Conservation (phyloP, 306 rosid genomes). For the Cyclanthera cordifolia region DNA sequence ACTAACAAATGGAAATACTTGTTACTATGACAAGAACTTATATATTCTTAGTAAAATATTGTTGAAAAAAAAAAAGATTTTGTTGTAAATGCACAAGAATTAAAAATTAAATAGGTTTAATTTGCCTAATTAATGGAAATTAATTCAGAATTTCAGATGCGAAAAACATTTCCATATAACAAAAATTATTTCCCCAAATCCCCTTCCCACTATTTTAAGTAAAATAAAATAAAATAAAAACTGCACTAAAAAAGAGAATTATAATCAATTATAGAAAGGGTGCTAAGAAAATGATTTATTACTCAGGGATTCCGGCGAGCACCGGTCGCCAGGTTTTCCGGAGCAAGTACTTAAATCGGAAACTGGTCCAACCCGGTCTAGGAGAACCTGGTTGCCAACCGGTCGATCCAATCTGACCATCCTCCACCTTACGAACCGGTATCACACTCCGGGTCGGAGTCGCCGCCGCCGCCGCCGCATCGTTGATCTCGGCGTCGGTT, state of each 20-base stretch:
- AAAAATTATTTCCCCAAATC: neutral
- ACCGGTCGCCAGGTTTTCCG: conserved; percentile 77
- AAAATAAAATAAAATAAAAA: neutral
- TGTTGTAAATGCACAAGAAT: too few relatives aligned
- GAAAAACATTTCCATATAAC: neutral
- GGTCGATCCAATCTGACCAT: conserved; percentile 12
- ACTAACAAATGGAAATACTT: too few relatives aligned
- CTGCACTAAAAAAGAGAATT: neutral
- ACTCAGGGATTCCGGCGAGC: conserved; percentile 57
- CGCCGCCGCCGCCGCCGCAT: neutral
- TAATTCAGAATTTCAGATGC: neutral
- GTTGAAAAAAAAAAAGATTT: too few relatives aligned
- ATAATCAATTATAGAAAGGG: neutral
- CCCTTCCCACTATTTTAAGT: neutral
- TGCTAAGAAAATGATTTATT: neutral
- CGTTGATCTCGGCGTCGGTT: neutral
- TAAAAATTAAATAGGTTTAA: too few relatives aligned
- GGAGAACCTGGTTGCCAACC: conserved; percentile 33
- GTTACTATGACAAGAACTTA: too few relatives aligned
- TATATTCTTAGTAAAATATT: too few relatives aligned
- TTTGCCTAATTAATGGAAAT: too few relatives aligned
- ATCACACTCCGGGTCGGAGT: conserved; percentile 6
- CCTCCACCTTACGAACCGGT: conserved; percentile 12
- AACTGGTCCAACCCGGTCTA: conserved; percentile 51
- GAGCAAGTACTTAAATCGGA: conserved; percentile 52